Conservation (phyloP, 1,284 basidiomycete species). For the Sanghuangporus sanghuang region DNA sequence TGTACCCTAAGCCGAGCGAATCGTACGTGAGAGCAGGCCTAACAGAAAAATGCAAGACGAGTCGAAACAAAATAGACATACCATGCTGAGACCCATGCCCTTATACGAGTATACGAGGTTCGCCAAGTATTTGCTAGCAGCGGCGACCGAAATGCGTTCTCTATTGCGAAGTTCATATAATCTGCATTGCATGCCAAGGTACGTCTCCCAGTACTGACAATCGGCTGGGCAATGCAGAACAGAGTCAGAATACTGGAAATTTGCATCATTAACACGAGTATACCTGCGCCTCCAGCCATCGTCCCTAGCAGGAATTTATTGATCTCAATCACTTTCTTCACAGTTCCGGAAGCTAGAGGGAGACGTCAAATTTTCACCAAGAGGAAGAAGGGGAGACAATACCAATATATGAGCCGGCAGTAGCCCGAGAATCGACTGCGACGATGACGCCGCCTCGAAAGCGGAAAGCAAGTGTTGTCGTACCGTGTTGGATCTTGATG, state of each 20-base stretch:
- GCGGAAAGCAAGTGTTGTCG: conserved; percentile 96
- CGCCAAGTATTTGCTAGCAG: conserved; percentile 95
- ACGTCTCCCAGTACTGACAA: conserved; percentile 97
- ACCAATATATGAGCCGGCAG: conserved; percentile 97
- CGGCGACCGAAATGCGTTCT: conserved; percentile 97
- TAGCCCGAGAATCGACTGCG: conserved; percentile 96
- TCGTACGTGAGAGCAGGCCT: neutral
- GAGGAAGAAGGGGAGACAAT: conserved; percentile 19
- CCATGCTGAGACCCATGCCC: conserved; percentile 99
- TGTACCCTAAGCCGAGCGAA: conserved; percentile 63
- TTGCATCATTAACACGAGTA: conserved; percentile 22
- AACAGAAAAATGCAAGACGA: neutral
- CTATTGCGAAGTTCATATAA: conserved; percentile 96
- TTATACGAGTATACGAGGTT: conserved; percentile 99
- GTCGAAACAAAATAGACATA: conserved; percentile 29
- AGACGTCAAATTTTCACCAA: conserved; percentile 2
- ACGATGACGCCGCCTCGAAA: conserved; percentile 97
- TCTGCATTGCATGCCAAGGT: conserved; percentile 96
- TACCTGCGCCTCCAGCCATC: conserved; percentile 98
- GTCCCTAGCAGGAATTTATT: conserved; percentile 98
- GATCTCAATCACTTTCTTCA: conserved; percentile 99
- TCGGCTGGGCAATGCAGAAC: conserved; percentile 52
- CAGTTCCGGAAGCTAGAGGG: conserved; percentile 80
- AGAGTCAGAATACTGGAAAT: conserved; percentile 10
- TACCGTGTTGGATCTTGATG: conserved; percentile 99